Evolutionary conservation across 805 yeast genomes (phyloP).

Genomic region (Vanderwaltozyma tropicalis): DNA sequence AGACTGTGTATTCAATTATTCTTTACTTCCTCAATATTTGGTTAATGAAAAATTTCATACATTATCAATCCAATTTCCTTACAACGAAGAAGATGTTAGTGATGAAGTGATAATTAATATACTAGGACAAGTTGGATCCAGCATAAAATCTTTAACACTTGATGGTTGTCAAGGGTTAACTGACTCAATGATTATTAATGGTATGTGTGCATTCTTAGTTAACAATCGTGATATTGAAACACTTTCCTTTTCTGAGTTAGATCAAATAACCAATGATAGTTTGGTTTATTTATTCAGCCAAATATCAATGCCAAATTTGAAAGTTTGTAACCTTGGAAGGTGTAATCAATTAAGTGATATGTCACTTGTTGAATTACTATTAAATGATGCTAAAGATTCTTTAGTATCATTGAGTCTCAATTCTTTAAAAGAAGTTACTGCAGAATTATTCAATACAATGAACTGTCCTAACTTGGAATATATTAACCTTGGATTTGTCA

Average conservation of each 20-base stretch:
- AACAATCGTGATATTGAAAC: conserved; percentile 34
- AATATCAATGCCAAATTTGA: conserved; percentile 44
- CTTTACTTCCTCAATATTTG: conserved; percentile 54
- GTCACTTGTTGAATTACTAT: conserved; percentile 47
- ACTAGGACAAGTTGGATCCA: conserved; percentile 50
- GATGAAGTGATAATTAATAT: conserved; percentile 59
- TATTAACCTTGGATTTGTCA: conserved; percentile 70
- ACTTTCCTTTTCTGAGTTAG: conserved; percentile 49
- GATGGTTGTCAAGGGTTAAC: conserved; percentile 70
- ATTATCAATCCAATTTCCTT: conserved; percentile 62
- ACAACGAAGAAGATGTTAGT: conserved; percentile 49
- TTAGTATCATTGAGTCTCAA: conserved; percentile 64
- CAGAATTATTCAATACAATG: conserved; percentile 41
- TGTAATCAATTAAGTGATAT: conserved; percentile 57
- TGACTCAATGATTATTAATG: conserved; percentile 49
- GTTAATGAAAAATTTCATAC: conserved; percentile 35
- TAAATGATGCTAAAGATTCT: conserved; percentile 49
- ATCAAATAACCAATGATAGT: conserved; percentile 61
- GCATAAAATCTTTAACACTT: conserved; percentile 45
- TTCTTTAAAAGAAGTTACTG: conserved; percentile 51
- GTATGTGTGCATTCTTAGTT: conserved; percentile 48
- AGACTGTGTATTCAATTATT: conserved; percentile 61
- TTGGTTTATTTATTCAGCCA: conserved; percentile 44
- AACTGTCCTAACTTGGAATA: conserved; percentile 50
- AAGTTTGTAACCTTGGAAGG: conserved; percentile 49